Evolutionary conservation across 352 stramenopile genomes (phyloP), one percentile per base, ranked within the genome.

Genomic region (Thraustochytrium striatum): DNA sequence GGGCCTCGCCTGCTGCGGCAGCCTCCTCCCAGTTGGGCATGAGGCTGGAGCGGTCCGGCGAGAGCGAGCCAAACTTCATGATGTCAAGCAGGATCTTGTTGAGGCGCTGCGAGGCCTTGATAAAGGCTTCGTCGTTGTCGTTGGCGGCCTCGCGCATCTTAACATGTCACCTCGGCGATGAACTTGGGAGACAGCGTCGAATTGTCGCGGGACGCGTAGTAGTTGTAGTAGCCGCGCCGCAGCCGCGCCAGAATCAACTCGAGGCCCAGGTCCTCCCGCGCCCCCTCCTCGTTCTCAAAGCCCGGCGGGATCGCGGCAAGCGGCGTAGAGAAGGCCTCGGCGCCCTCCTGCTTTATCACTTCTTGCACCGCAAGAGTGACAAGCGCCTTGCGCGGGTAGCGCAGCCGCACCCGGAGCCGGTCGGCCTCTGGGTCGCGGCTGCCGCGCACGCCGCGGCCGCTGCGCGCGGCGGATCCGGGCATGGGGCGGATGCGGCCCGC

Each of bases 151-250:
- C 25, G 47, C 25, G 25, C 16, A 21, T 55, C 16, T 55, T 55
- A 25, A 55, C 16, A 55, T 21, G 16, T 75, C 19, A 75, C 65
- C 1, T 75, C 65, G 35, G 30, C 30, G 19, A 75, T 25, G 52
- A 75, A 75, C 30, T 75, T 75, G 3, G 65, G 65, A 30, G 65
- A 39, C 3, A 75, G 50, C 21, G 44, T 50, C 21, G 44, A 62
- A 21, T 61, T 58, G 50, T 75, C 65, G 7, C 16, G 13, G 50
- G 65, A 75, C n/a, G 65, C 65, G 32, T 75, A 75, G 36, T 50
- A 75, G 50, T 75, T 43, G 30, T 75, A 75, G 36, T 33, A 30
- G 32, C 65, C 65, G 5, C 30, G 13, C 0, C 28, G 9, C 21
- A 70, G 28, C 1, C 59, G 33, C 30, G 5, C 41, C 9, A 38